phyloP scores from a whole-genome alignment of 805 yeast genomes.

The Saturnispora kantuleensis region DNA sequence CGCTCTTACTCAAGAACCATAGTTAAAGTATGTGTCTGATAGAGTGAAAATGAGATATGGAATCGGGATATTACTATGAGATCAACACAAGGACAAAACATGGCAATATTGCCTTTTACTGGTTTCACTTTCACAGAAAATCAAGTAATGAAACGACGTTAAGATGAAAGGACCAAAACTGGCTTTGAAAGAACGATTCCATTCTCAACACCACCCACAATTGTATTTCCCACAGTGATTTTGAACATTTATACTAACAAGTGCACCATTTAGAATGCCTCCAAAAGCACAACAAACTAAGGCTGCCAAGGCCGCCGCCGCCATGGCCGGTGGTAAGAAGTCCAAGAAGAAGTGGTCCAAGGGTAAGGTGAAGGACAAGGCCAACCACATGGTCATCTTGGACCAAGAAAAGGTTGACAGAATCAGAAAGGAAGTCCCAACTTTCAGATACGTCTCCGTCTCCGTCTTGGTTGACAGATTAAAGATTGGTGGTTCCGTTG shows the following conservation, averaged over 20 bases:
- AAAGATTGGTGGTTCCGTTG: slow-evolving; percentile 98
- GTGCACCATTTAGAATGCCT: slow-evolving; percentile 58
- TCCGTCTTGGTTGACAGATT: slow-evolving; percentile 98
- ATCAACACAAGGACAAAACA: too few relatives aligned
- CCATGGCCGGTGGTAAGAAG: slow-evolving; percentile 99
- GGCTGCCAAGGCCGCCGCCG: slow-evolving; percentile 99
- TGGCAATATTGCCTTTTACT: too few relatives aligned
- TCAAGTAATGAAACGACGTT: too few relatives aligned
- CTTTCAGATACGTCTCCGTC: slow-evolving; percentile 96
- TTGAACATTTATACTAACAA: slow-evolving; percentile 13
- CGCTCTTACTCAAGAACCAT: too few relatives aligned
- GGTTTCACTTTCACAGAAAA: too few relatives aligned
- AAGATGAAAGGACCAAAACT: too few relatives aligned
- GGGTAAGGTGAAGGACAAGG: slow-evolving; percentile 99
- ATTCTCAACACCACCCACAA: too few relatives aligned
- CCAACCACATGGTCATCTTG: slow-evolving; percentile 92
- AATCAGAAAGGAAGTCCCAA: slow-evolving; percentile 98
- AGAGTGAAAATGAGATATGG: too few relatives aligned
- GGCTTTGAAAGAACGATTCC: too few relatives aligned
- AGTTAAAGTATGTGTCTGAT: too few relatives aligned
- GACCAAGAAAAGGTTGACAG: slow-evolving; percentile 99
- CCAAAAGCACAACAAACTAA: slow-evolving; percentile 98
- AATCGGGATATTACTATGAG: too few relatives aligned
- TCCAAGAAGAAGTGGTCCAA: slow-evolving; percentile 99
- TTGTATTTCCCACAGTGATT: too few relatives aligned